Conservation (phyloP, 305 asterid species). For the Fraxinus nigra region DNA sequence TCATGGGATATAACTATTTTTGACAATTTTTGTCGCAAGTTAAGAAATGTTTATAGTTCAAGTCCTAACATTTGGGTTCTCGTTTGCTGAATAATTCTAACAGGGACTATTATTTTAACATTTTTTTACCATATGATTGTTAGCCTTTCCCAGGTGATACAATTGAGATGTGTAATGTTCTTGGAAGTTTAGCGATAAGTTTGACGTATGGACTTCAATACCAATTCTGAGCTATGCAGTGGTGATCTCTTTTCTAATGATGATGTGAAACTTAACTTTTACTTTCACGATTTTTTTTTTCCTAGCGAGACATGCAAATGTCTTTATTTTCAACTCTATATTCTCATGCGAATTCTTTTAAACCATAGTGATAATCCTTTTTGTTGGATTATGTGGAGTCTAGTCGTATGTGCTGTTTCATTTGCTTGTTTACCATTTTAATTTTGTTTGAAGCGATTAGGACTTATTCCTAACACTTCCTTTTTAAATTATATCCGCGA, state of each 20-base stretch:
- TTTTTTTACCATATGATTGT: too few relatives aligned
- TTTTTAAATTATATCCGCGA: background rate
- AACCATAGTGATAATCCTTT: background rate
- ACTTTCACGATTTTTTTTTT: too few relatives aligned
- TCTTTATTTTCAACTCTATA: conserved; percentile 33
- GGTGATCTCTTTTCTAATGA: too few relatives aligned
- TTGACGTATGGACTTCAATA: too few relatives aligned
- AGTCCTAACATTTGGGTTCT: background rate
- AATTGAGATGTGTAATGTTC: too few relatives aligned
- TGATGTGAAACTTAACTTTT: too few relatives aligned
- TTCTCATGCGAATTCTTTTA: conserved; percentile 42
- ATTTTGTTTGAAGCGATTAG: background rate
- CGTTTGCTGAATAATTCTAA: background rate
- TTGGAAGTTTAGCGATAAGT: too few relatives aligned
- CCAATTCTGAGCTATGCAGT: too few relatives aligned
- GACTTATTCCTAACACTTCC: background rate
- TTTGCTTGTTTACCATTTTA: too few relatives aligned
- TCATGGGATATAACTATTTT: background rate
- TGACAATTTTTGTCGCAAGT: background rate
- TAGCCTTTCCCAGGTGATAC: too few relatives aligned
- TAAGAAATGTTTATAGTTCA: background rate
- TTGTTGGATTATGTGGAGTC: background rate
- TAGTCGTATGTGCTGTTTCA: too few relatives aligned
- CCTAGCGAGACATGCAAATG: conserved; percentile 1
- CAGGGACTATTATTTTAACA: too few relatives aligned